Evolutionary conservation across 495 filamentous ascomycete genomes (phyloP), one percentile per base, ranked within the genome.

Genomic region (Penicillium arizonense): DNA sequence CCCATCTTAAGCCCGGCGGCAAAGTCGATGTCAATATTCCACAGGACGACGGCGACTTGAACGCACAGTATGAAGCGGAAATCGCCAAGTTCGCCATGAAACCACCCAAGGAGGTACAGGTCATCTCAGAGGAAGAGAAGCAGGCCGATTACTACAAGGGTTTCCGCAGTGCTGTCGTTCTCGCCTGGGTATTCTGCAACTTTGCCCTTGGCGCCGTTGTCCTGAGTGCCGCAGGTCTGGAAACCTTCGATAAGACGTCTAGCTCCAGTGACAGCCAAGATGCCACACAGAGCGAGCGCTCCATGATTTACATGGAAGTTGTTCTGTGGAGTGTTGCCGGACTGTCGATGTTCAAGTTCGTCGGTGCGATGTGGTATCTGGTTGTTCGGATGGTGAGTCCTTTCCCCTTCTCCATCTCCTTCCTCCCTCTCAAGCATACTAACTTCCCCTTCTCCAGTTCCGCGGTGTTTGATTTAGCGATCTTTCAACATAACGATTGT

Each of bases 71-170:
- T 70, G 92, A 97, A 60, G 72, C 83, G 37, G 95, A 99, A 67
- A 71, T 96, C 58, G 66, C 68, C 12, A 82, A 86, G n/a, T 92
- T 97, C 63, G 66, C 77, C 35, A 87, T 87, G 57, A 86, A 82
- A 33, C 80, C 85, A 1, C 77, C 80, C 41, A 87, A 89, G 53
- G 85, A 89, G 53, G 79, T 84, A 55, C 74, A 80, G 8, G 66
- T 72, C 0, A 75, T 82, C 18, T 75, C 82, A 11, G 80, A 87
- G 5, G 71, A 76, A 38, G 91, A 96, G 62, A 87, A 87, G 59
- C 94, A 99, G 73, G 91, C 96, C 74, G 94, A 97, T 68, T 99
- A 97, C 67, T 99, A 99, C 78, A 91, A 92, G 62, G 94, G 92
- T 37, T 96, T 99, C 66, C 82, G 95, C 42, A 91, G 88, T 48